These are phyloP conservation scores for Acephala macrosclerotiorum DNA, from an alignment of 2,329 filamentous ascomycete species.

Conservation along the genomic window DNA sequence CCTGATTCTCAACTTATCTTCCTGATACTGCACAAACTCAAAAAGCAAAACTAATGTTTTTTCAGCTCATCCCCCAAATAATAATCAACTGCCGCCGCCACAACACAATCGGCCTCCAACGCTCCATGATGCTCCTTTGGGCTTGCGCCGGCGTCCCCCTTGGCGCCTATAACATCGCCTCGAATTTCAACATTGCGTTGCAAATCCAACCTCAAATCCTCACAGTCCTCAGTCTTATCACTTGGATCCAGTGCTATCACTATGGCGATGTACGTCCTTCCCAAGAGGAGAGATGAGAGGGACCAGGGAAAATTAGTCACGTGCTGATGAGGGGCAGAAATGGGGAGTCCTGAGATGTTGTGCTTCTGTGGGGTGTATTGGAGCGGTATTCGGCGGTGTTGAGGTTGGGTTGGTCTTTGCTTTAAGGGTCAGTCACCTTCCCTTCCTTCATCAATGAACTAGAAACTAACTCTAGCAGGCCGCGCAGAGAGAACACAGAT, in stretches of 20 bases:
- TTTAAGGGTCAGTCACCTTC: conserved; percentile 45
- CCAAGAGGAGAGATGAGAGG: too few relatives aligned
- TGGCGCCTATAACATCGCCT: conserved; percentile 52
- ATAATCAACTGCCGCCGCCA: conserved; percentile 72
- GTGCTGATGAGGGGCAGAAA: conserved; percentile 46
- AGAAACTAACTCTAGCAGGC: conserved; percentile 19
- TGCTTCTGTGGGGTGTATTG: conserved; percentile 57
- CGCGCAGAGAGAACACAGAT: conserved; percentile 50
- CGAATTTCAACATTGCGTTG: conserved; percentile 43
- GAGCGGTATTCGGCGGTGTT: conserved; percentile 63
- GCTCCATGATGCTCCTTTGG: conserved; percentile 78
- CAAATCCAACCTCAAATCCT: conserved; percentile 45
- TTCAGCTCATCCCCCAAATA: conserved; percentile 73
- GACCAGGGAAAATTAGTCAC: too few relatives aligned
- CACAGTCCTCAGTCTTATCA: conserved; percentile 44
- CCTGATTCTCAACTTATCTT: too few relatives aligned
- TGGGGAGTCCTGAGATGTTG: conserved; percentile 60
- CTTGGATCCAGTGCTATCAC: conserved; percentile 44
- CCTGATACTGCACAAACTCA: background rate
- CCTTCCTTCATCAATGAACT: background rate
- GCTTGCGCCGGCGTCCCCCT: conserved; percentile 72
- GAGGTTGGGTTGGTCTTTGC: conserved; percentile 67
- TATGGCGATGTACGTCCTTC: conserved; percentile 53
- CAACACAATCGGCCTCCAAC: conserved; percentile 69
- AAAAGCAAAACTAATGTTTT: background rate